These are phyloP conservation scores for Fusarium virguliforme DNA, from an alignment of 2,329 filamentous ascomycete genomes.

Conservation along the genomic window DNA sequence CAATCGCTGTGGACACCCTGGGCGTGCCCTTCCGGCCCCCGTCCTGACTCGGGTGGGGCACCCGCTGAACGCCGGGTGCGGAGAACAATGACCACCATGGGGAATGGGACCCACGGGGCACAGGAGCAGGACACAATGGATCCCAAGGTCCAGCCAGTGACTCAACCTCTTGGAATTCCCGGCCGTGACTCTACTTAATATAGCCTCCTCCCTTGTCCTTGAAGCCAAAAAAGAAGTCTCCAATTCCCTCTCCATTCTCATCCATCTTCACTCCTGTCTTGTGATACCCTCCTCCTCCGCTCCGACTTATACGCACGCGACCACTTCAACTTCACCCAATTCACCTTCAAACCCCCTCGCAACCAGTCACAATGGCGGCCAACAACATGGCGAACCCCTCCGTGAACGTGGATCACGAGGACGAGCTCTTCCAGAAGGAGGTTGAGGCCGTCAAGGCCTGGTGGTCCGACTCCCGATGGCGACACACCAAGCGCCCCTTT, in stretches of 20 bases:
- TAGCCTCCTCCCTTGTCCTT: constrained; percentile 35
- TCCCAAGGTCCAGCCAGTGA: constrained; percentile 36
- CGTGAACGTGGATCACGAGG: constrained; percentile 71
- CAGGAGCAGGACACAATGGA: constrained; percentile 12
- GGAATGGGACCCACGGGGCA: constrained; percentile 37
- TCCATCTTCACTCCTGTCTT: constrained; percentile 16
- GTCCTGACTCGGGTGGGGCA: background rate
- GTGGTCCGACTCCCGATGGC: constrained; percentile 95
- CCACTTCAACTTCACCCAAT: constrained; percentile 7
- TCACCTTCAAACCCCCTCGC: background rate
- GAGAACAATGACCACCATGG: constrained; percentile 37
- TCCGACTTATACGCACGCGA: constrained; percentile 25
- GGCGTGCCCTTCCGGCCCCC: constrained; percentile 5
- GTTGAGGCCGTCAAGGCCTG: constrained; percentile 92
- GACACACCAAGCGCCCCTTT: constrained; percentile 91
- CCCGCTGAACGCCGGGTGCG: constrained; percentile 33
- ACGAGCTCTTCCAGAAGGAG: constrained; percentile 83
- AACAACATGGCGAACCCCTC: constrained; percentile 75
- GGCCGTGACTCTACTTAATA: constrained; percentile 48
- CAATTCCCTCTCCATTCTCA: constrained; percentile 20
- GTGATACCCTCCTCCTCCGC: constrained; percentile 18
- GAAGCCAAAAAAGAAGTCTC: constrained; percentile 7
- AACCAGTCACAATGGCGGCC: constrained; percentile 65
- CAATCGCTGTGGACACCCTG: constrained; percentile 28
- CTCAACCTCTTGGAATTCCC: constrained; percentile 41